Conservation (phyloP, 768 basidiomycete genomes). For the Lentinula raphanica region DNA sequence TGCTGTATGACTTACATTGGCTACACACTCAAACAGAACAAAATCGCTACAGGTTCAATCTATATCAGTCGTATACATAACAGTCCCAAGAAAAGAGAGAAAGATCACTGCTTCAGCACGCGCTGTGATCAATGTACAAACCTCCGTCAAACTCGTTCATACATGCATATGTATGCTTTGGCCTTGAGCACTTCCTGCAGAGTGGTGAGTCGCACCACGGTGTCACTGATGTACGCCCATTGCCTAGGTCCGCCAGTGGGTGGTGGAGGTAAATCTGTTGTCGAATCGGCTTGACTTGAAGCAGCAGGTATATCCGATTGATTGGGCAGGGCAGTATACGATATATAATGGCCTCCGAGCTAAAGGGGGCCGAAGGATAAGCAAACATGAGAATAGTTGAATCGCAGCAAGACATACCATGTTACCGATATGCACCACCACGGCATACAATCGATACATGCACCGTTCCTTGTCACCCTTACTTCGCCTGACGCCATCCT, state of each 20-base stretch:
- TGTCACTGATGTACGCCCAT: slow-evolving; percentile 94
- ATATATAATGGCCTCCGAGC: slow-evolving; percentile 88
- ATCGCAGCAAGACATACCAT: slow-evolving; percentile 50
- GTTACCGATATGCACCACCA: slow-evolving; percentile 83
- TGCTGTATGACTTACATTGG: neutral
- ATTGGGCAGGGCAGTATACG: slow-evolving; percentile 71
- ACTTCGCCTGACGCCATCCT: slow-evolving; percentile 10
- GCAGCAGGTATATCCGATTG: slow-evolving; percentile 10
- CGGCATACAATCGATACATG: slow-evolving; percentile 70
- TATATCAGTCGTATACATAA: neutral
- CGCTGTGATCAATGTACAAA: no score
- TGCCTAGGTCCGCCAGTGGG: slow-evolving; percentile 32
- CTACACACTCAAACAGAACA: neutral
- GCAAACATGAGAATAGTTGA: slow-evolving; percentile 1
- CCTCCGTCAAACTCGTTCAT: slow-evolving; percentile 58
- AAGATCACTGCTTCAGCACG: neutral
- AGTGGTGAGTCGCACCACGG: slow-evolving; percentile 70
- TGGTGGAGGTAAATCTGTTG: slow-evolving; percentile 10
- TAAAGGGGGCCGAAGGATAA: slow-evolving; percentile 23
- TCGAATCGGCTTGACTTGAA: neutral
- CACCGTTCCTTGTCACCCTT: slow-evolving; percentile 31
- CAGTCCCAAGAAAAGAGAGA: neutral
- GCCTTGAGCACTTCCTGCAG: slow-evolving; percentile 87
- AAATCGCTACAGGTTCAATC: neutral
- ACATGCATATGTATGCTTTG: slow-evolving; percentile 94